Evolutionary conservation across 108 stramenopile species (phyloP), one percentile per base, ranked within the genome.

Genomic region (Pseudonitzschia delicatissima): DNA sequence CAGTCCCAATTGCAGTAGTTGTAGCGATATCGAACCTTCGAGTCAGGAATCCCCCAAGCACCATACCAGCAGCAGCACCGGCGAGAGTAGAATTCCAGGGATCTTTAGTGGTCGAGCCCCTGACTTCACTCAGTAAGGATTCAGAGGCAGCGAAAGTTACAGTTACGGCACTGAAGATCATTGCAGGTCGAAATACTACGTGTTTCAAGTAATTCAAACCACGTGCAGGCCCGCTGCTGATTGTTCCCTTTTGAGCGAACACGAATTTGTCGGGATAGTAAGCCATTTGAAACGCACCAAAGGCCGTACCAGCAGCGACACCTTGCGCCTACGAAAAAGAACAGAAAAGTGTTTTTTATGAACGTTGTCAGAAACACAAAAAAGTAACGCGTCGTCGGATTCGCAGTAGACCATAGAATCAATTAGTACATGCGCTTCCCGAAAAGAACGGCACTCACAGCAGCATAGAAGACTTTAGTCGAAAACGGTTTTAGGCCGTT

Each of bases 11-110:
- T 12, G 60, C 79, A 27, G 79, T 52, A 33, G 49, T 52, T n/a
- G 63, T 39, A 18, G 67, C 68, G 53, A 72, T 58, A 57, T 84
- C 82, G 36, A 84, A 57, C 66, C 82, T 72, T 66, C 73, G 50
- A 7, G 76, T 71, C 35, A 78, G 23, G 23, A 70, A 65, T 28
- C 73, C 73, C 25, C 76, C 63, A 12, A 80, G 31, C 26, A 75
- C 70, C 27, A 76, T 48, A 29, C 77, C 75, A 17, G 69, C 77
- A 36, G 67, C 71, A 28, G 69, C 77, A 52, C 71, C 82, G 20
- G 65, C 71, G 11, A 49, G 36, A 5, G 70, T 66, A 13, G 73
- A 55, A 44, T 70, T 71, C 71, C 70, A 72, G 3, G 82, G 72
- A 45, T 82, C 77, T 64, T 71, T 74, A 33, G 50, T 35, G 61